Evolutionary conservation across 2,329 filamentous ascomycete genomes (phyloP).

Genomic region (Ceratocystis destructans): DNA sequence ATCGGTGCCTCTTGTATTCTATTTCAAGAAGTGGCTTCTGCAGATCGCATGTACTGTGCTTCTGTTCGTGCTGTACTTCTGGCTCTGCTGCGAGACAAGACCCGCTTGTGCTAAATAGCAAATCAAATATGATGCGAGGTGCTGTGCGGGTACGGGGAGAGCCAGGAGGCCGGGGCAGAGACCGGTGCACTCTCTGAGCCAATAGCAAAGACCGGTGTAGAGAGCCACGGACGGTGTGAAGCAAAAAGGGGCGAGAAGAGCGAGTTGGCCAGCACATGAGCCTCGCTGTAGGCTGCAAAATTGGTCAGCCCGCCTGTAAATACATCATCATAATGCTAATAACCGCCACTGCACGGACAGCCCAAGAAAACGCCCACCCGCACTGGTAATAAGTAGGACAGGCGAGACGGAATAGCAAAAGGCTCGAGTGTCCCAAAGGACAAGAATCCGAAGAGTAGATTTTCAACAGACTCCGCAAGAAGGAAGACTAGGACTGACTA

Average conservation of each 20-base stretch:
- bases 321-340: background rate
- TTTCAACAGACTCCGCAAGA: background rate
- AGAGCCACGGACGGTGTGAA: background rate
- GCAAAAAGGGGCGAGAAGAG: background rate
- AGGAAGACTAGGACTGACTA: too few species aligned
- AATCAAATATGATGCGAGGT: background rate
- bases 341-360: conserved; percentile 2
- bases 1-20: background rate
- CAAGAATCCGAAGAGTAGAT: background rate
- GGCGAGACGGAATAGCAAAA: background rate
- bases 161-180: background rate
- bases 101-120: background rate
- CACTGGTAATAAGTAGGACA: background rate
- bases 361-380: background rate
- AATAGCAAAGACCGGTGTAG: background rate
- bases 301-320: background rate
- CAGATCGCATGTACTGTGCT: background rate
- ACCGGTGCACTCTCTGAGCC: background rate
- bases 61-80: too few species aligned
- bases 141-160: background rate
- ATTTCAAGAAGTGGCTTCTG: conserved; percentile 3
- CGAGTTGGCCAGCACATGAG: background rate
- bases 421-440: background rate
- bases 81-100: background rate
- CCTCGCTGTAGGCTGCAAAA: background rate